phyloP scores from a whole-genome alignment of 768 basidiomycete genomes.

The Lactarius sp. region DNA sequence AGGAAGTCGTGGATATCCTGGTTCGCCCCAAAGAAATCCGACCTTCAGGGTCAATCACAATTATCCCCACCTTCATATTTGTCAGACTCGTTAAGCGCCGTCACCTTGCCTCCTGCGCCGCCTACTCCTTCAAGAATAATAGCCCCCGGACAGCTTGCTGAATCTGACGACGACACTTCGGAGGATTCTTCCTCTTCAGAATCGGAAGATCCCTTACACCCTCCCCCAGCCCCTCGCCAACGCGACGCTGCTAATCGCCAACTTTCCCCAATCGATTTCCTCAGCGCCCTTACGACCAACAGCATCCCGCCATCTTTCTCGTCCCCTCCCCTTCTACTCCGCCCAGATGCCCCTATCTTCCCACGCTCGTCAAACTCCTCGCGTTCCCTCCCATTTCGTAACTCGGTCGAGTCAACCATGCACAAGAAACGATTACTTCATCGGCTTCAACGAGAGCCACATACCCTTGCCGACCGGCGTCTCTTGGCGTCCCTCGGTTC shows the following conservation, averaged over 20 bases:
- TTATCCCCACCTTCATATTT: neutral
- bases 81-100: conserved; percentile 5
- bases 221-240: conserved; percentile 2
- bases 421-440: conserved; percentile 47
- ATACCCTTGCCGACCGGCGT: conserved; percentile 38
- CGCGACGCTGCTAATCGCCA: conserved; percentile 26
- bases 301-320: conserved; percentile 37
- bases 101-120: neutral
- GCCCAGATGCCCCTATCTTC: conserved; percentile 35
- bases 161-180: conserved; percentile 25
- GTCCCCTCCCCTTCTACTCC: conserved; percentile 44
- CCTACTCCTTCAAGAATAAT: neutral
- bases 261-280: conserved; percentile 34
- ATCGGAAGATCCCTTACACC: conserved; percentile 28
- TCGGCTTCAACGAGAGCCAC: conserved; percentile 37
- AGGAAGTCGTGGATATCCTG: conserved; percentile 52
- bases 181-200: conserved; percentile 22
- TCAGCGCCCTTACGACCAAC: conserved; percentile 42
- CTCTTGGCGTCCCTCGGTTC: conserved; percentile 42
- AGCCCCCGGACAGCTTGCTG: neutral
- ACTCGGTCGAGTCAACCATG: conserved; percentile 41
- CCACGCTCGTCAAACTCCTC: conserved; percentile 48
- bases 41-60: neutral
- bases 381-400: conserved; percentile 35
- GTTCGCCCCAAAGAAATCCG: conserved; percentile 39